phyloP scores from a whole-genome alignment of 1,284 basidiomycete species.

The Trichosporon faecale region DNA sequence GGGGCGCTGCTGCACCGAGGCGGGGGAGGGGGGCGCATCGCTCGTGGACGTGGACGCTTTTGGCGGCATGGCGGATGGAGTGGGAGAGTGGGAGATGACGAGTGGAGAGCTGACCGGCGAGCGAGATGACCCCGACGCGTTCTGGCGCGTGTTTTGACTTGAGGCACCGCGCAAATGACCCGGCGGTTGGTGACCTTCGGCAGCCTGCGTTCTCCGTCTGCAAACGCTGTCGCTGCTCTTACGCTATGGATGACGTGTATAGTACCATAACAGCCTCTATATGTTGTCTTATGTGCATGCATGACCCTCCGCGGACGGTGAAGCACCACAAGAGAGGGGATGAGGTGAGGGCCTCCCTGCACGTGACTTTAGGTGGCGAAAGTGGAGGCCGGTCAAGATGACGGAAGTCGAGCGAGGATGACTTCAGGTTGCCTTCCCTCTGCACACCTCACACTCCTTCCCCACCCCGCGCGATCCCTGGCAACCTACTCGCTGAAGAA shows the following conservation, averaged over 20 bases:
- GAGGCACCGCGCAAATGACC: neutral
- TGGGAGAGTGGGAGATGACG: neutral
- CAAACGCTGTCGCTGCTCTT: neutral
- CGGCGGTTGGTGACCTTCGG: neutral
- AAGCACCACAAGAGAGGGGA: no score
- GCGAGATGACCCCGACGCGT: neutral
- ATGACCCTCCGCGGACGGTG: no score
- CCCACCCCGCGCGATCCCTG: neutral
- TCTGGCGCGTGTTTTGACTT: slow-evolving; percentile 1
- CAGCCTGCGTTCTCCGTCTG: neutral
- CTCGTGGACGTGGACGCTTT: neutral
- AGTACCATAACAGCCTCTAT: no score
- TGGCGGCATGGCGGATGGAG: neutral
- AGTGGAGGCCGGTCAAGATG: neutral
- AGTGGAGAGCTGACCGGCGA: neutral
- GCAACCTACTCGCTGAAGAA: no score
- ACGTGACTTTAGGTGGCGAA: slow-evolving; percentile 4
- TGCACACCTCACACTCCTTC: neutral
- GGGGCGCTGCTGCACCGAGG: slow-evolving; percentile 34
- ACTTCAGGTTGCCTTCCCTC: neutral
- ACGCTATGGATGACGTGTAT: no score
- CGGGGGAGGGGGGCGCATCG: neutral
- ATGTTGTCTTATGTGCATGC: neutral
- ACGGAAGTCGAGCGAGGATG: neutral
- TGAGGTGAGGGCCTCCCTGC: neutral